A percentile compares a stretch with the other conserved stretches of the same genome.
phyloP scores from a whole-genome alignment of 257 asterid species.

The Petunia axillaris region DNA sequence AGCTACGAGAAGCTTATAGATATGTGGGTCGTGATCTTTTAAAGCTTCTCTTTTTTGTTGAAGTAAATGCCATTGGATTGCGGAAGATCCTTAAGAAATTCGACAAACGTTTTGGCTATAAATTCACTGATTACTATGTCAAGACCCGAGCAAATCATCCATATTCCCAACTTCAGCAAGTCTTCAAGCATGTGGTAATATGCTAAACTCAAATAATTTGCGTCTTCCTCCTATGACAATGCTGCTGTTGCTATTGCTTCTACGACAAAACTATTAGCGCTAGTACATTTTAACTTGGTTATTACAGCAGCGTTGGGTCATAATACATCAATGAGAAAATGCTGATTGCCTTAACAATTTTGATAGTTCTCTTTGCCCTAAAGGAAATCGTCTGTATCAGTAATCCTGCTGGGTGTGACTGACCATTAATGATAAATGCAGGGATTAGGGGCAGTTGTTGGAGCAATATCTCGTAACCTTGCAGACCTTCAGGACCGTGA shows the following conservation, averaged over 20 bases:
- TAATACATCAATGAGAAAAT: neutral
- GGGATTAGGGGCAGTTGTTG: conserved; percentile 99
- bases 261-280: neutral
- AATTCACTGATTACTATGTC: conserved; percentile 89
- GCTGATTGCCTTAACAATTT: neutral
- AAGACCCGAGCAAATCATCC: conserved; percentile 98
- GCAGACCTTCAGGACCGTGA: conserved; percentile 93
- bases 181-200: conserved; percentile 97
- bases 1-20: conserved; percentile 84
- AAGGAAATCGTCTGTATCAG: neutral
- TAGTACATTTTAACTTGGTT: neutral
- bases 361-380: neutral
- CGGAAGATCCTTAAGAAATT: conserved; percentile 95
- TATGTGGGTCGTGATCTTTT: conserved; percentile 83
- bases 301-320: neutral
- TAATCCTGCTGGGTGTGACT: neutral
- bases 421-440: conserved; percentile 32
- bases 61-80: conserved; percentile 88
- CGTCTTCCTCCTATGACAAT: neutral
- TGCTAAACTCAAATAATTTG: conserved; percentile 23
- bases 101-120: conserved; percentile 88
- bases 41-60: conserved; percentile 83
- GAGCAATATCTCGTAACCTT: conserved; percentile 97
- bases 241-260: neutral
- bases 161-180: conserved; percentile 97